These are phyloP conservation scores for Aspergillus sp. DNA, from an alignment of 2,329 filamentous ascomycete species.

Conservation along the genomic window DNA sequence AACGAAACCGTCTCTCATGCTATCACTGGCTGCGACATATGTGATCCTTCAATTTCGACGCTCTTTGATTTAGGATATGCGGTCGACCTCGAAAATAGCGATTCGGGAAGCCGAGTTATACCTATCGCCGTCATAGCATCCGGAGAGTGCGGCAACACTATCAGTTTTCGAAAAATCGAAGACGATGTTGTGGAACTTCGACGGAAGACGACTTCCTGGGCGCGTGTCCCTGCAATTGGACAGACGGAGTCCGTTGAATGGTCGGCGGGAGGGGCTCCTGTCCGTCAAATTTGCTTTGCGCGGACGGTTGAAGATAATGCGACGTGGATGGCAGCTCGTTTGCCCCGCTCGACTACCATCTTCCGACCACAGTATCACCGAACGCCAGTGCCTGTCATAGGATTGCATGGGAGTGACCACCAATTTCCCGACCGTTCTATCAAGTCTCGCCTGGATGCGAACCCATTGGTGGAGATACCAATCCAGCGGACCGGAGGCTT, in stretches of 20 bases:
- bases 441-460: slow-evolving; percentile 50
- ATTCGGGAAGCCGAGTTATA: slow-evolving; percentile 30
- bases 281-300: slow-evolving; percentile 59
- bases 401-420: slow-evolving; percentile 17
- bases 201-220: slow-evolving; percentile 22
- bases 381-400: slow-evolving; percentile 27
- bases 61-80: slow-evolving; percentile 56
- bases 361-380: slow-evolving; percentile 48
- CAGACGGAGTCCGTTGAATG: slow-evolving; percentile 50
- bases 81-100: slow-evolving; percentile 36
- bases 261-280: slow-evolving; percentile 51
- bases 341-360: slow-evolving; percentile 48
- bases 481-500: slow-evolving; percentile 47
- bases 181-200: slow-evolving; percentile 31
- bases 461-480: slow-evolving; percentile 49
- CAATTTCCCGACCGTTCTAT: slow-evolving; percentile 17
- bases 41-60: slow-evolving; percentile 39
- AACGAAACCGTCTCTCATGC: slow-evolving; percentile 37
- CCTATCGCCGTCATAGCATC: slow-evolving; percentile 41
- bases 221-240: slow-evolving; percentile 46
- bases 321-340: slow-evolving; percentile 55
- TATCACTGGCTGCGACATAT: slow-evolving; percentile 31
- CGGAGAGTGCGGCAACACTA: slow-evolving; percentile 50
- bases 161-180: slow-evolving; percentile 47
- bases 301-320: slow-evolving; percentile 43